These are phyloP conservation scores for Echinosphaeria canescens DNA, from an alignment of 2,329 filamentous ascomycete genomes.

Conservation along the genomic window DNA sequence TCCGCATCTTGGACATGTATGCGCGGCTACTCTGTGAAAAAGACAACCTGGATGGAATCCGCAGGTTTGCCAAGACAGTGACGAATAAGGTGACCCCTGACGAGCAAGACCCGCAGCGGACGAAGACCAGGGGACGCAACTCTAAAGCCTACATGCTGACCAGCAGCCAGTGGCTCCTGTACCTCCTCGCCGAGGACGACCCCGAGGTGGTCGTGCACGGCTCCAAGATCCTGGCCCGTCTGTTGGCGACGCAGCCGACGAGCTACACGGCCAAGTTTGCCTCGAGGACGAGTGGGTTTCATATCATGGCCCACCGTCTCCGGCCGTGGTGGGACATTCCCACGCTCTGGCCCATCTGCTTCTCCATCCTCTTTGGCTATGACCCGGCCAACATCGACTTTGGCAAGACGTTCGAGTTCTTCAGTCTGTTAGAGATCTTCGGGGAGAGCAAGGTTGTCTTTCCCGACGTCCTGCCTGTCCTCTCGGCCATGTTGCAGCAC, in stretches of 20 bases:
- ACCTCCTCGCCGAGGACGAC: constrained; percentile 74
- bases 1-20: constrained; percentile 58
- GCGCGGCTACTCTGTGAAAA: constrained; percentile 57
- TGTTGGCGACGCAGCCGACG: constrained; percentile 64
- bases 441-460: constrained; percentile 45
- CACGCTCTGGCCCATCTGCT: constrained; percentile 68
- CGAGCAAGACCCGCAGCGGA: constrained; percentile 4
- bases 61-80: constrained; percentile 82
- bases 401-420: constrained; percentile 51
- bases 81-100: constrained; percentile 59
- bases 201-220: constrained; percentile 64
- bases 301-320: constrained; percentile 61
- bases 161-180: constrained; percentile 56
- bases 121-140: constrained; percentile 1
- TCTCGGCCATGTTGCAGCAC: constrained; percentile 72
- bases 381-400: constrained; percentile 60
- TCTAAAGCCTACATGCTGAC: constrained; percentile 10
- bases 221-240: constrained; percentile 60
- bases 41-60: constrained; percentile 44
- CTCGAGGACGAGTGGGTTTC: constrained; percentile 67
- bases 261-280: constrained; percentile 72
- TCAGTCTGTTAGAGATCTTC: constrained; percentile 55
- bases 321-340: constrained; percentile 79
- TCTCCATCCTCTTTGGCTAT: constrained; percentile 70
- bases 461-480: constrained; percentile 58